Evolutionary conservation across 768 basidiomycete species (phyloP).

Genomic region (Cantharellus cinnabarinus): DNA sequence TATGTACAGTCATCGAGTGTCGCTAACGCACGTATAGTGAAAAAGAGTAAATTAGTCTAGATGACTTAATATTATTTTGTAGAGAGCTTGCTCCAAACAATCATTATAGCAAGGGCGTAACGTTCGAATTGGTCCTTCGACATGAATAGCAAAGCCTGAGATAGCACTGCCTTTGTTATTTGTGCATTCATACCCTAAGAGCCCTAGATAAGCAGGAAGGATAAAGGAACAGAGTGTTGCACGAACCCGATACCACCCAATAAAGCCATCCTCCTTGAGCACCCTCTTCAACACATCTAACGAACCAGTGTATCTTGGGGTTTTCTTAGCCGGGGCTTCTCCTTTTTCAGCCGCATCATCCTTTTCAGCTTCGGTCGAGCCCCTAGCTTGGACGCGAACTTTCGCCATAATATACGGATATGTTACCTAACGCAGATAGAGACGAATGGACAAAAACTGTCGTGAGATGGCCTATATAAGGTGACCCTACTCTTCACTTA

Average conservation of each 20-base stretch:
- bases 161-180: conserved; percentile 84
- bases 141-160: conserved; percentile 89
- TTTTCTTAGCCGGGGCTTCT: conserved; percentile 10
- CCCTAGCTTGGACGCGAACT: conserved; percentile 77
- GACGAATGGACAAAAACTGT: neutral
- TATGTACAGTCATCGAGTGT: too few species aligned
- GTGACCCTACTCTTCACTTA: conserved; percentile 21
- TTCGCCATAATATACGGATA: conserved; percentile 96
- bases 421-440: conserved; percentile 38
- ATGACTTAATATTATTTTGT: neutral
- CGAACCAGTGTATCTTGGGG: conserved; percentile 42
- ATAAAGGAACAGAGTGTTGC: neutral
- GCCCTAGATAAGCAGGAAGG: neutral
- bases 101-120: conserved; percentile 57
- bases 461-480: too few species aligned
- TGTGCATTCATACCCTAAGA: conserved; percentile 86
- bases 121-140: conserved; percentile 94
- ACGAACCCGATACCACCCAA: conserved; percentile 90
- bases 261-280: conserved; percentile 53
- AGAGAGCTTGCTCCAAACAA: conserved; percentile 16
- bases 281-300: conserved; percentile 54
- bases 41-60: too few species aligned
- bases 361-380: conserved; percentile 27
- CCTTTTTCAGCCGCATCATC: conserved; percentile 1
- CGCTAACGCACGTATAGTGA: too few species aligned